A percentile compares a stretch with the other conserved stretches of the same genome.
These are phyloP conservation scores for Camelina laxa DNA, from an alignment of 345 rosid genomes.

Conservation along the genomic window DNA sequence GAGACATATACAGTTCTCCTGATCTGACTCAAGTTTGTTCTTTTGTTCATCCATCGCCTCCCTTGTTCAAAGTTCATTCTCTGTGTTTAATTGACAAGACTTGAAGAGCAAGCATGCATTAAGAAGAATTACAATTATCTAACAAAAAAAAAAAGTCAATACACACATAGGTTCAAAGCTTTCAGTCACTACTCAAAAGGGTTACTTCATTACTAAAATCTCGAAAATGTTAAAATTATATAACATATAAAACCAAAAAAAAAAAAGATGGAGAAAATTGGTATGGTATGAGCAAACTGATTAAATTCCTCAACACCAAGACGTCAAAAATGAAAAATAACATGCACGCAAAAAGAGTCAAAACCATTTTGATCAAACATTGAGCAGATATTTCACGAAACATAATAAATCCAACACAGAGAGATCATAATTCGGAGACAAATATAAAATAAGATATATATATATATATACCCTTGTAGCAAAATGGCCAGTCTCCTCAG, in stretches of 20 bases:
- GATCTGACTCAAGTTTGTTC: slow-evolving; percentile 55
- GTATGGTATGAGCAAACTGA: too few relatives aligned
- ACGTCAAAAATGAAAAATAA: neutral
- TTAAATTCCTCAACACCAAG: neutral
- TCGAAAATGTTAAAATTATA: too few relatives aligned
- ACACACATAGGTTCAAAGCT: too few relatives aligned
- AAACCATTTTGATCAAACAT: neutral
- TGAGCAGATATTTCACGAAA: neutral
- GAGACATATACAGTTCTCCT: slow-evolving; percentile 37
- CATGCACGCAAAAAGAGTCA: neutral
- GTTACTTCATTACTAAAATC: too few relatives aligned
- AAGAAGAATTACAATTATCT: neutral
- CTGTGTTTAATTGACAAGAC: slow-evolving; percentile 44
- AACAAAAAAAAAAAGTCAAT: too few relatives aligned
- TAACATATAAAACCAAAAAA: too few relatives aligned
- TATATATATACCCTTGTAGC: slow-evolving; percentile 66
- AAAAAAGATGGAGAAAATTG: too few relatives aligned
- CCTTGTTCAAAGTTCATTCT: slow-evolving; percentile 66
- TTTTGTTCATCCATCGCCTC: slow-evolving; percentile 60
- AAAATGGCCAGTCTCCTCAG: slow-evolving; percentile 53
- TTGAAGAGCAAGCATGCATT: neutral
- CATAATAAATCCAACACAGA: slow-evolving; percentile 16
- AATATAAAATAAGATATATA: neutral
- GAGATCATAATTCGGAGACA: neutral
- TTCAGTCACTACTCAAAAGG: neutral